Conservation (phyloP, 495 filamentous ascomycete genomes). For the Pyrenula aspistea region DNA sequence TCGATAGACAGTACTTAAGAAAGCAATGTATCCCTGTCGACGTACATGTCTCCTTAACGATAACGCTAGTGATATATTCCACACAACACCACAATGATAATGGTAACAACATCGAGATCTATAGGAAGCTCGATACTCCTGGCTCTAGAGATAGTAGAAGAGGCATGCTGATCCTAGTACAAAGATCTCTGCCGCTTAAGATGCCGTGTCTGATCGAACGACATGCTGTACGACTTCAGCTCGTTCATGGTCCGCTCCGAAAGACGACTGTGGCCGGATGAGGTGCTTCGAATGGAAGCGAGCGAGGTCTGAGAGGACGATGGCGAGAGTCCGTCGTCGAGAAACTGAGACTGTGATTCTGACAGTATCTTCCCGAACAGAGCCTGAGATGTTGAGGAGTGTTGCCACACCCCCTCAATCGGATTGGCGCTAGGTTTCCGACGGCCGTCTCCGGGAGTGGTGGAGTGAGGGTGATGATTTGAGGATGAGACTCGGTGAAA, state of each 20-base stretch:
- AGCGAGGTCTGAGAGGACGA: constrained; percentile 81
- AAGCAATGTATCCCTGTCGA: too few relatives aligned
- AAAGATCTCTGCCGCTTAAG: constrained; percentile 39
- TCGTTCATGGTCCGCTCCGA: constrained; percentile 69
- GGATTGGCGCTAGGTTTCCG: constrained; percentile 7
- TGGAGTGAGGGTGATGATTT: constrained; percentile 42
- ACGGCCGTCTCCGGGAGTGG: constrained; percentile 9
- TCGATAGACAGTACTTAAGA: not conserved
- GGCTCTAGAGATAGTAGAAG: too few relatives aligned
- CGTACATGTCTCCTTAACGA: too few relatives aligned
- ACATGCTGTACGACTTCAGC: constrained; percentile 73
- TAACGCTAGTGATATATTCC: too few relatives aligned
- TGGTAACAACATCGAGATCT: too few relatives aligned
- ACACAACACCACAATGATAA: too few relatives aligned
- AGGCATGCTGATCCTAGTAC: constrained; percentile 7
- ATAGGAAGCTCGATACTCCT: too few relatives aligned
- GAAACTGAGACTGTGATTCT: constrained; percentile 12
- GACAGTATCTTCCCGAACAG: constrained; percentile 19
- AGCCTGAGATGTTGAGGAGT: constrained; percentile 23
- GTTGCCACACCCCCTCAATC: constrained; percentile 9
- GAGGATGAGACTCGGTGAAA: constrained; percentile 61
- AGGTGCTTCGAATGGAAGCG: constrained; percentile 59
- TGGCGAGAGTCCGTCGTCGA: constrained; percentile 42
- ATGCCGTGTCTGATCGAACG: constrained; percentile 72
- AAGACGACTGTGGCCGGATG: constrained; percentile 40